These are phyloP conservation scores for Aspergillus ochraceoroseus DNA, from an alignment of 2,329 filamentous ascomycete species.

Conservation along the genomic window DNA sequence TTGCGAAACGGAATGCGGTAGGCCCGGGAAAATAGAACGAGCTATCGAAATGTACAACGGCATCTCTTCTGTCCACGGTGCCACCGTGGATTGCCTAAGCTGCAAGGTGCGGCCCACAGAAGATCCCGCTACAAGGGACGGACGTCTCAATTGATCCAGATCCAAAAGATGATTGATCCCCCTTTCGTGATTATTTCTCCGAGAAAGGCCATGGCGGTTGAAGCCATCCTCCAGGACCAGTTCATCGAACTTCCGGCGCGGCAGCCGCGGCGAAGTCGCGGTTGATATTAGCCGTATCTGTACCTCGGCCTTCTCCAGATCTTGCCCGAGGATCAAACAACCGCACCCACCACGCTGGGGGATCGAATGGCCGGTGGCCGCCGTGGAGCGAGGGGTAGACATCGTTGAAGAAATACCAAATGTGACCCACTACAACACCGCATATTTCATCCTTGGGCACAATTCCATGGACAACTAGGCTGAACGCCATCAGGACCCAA, in stretches of 20 bases:
- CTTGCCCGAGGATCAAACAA: slow-evolving; percentile 58
- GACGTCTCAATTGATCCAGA: too few species aligned
- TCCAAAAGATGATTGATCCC: too few species aligned
- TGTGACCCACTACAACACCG: slow-evolving; percentile 87
- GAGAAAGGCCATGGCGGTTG: too few species aligned
- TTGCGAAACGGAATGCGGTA: too few species aligned
- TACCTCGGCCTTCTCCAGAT: slow-evolving; percentile 17
- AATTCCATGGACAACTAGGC: slow-evolving; percentile 79
- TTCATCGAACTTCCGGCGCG: slow-evolving; percentile 33
- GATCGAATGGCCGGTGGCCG: slow-evolving; percentile 78
- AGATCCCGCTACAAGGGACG: too few species aligned
- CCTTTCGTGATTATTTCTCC: too few species aligned
- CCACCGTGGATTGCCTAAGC: too few species aligned
- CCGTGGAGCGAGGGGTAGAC: slow-evolving; percentile 90
- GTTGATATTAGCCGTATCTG: slow-evolving; percentile 29
- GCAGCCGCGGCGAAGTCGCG: slow-evolving; percentile 33
- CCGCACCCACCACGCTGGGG: slow-evolving; percentile 82
- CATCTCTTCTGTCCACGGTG: too few species aligned
- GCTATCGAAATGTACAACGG: too few species aligned
- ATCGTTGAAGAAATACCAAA: slow-evolving; percentile 98
- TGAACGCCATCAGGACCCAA: slow-evolving; percentile 93
- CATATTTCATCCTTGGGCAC: slow-evolving; percentile 95
- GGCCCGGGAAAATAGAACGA: too few species aligned
- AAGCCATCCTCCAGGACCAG: neutral
- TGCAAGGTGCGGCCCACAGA: too few species aligned